Base-by-base conservation (phyloP, 1,284 basidiomycete species). In the Fistulina hepatica region DNA sequence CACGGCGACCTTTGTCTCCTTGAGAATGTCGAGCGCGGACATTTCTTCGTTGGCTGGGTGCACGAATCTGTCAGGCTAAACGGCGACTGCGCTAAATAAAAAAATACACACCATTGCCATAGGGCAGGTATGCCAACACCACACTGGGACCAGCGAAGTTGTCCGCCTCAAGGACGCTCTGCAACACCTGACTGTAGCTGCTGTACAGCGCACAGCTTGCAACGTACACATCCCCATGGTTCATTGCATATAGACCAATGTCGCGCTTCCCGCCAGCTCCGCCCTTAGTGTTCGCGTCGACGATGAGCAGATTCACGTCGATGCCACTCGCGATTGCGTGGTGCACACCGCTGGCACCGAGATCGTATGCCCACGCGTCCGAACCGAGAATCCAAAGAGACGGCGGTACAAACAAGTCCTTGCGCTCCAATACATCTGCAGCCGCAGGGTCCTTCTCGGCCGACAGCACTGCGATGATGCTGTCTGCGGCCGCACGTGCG, bases 371-470 rank as follows among this genome's bases (percentile, higher is more conserved):
- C 94, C 94, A 98, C 0, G 90, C 84, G 56, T 98, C 94, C 34
- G 90, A 95, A 17, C 94, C 92, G 49, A 97, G 82, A 57, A 98
- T 97, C 93, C 93, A 98, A 41, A 89, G 71, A 2, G 85, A 88
- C 31, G 67, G 65, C 11, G 76, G 64, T 32, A 71, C 61, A 50
- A 93, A 75, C 48, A 80, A 72, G 22, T 70, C 58, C 21, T 70
- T 68, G 13, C 81, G 64, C 6, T 70, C 59, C 24, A 86, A 67
- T 30, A 85, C 66, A 19, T 64, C 68, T 30, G 70, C 60, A 3
- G 74, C 71, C 6, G 69, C 59, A 4, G 67, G 54, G 44, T 67
- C 63, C 9, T 60, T 46, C 6, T 59, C 55, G 17, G 67, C 60
- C 42, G 79, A 65, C 10, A 91, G 63, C 6, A 57, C 58, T 12